Evolutionary conservation across 2,329 filamentous ascomycete genomes (phyloP).

Genomic region (Podosphaera xanthii): DNA sequence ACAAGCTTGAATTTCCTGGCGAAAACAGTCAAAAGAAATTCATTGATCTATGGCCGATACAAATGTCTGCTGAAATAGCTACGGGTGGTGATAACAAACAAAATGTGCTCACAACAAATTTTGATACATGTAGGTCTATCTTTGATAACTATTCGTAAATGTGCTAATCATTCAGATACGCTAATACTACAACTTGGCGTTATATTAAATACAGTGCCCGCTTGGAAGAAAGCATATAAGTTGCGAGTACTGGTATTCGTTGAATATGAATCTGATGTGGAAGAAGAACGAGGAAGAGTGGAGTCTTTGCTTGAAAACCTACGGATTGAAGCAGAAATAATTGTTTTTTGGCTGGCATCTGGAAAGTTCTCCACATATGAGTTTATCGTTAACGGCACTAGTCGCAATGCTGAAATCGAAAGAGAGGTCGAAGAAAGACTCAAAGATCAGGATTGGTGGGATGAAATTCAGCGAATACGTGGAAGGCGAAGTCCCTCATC

Average conservation of each 20-base stretch:
- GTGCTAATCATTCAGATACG: constrained; percentile 25
- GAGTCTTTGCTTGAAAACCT: constrained; percentile 56
- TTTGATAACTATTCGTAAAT: not conserved
- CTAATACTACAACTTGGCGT: constrained; percentile 73
- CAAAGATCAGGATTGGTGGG: constrained; percentile 62
- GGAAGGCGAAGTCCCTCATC: constrained; percentile 17
- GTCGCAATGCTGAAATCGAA: constrained; percentile 29
- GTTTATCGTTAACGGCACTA: constrained; percentile 50
- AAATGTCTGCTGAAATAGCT: constrained; percentile 70
- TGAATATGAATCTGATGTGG: constrained; percentile 66
- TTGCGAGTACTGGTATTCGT: constrained; percentile 70
- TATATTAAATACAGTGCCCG: constrained; percentile 58
- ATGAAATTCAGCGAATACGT: constrained; percentile 38
- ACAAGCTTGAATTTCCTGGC: constrained; percentile 48
- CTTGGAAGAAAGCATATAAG: constrained; percentile 52
- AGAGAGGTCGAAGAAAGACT: constrained; percentile 42
- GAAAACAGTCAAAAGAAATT: constrained; percentile 41
- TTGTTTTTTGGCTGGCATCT: constrained; percentile 63
- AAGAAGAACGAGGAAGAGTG: constrained; percentile 53
- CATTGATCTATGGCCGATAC: constrained; percentile 79
- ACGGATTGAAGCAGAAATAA: constrained; percentile 55
- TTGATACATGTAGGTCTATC: constrained; percentile 51
- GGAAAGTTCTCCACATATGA: constrained; percentile 53
- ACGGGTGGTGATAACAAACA: constrained; percentile 37
- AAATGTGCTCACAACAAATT: constrained; percentile 62